These are phyloP conservation scores for Sclerotinia trifoliorum DNA, from an alignment of 2,329 filamentous ascomycete species.

Conservation along the genomic window DNA sequence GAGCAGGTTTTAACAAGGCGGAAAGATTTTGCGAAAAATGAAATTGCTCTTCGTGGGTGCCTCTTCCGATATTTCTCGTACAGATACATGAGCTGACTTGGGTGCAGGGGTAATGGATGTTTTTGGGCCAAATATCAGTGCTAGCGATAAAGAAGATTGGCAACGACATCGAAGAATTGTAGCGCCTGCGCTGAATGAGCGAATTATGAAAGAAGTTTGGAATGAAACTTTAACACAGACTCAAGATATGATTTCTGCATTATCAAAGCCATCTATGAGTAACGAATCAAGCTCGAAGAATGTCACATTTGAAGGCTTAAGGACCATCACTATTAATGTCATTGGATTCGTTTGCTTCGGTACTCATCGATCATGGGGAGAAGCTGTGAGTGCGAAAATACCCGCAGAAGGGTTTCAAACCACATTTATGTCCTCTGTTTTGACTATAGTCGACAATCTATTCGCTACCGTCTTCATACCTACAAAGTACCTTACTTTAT, in stretches of 20 bases:
- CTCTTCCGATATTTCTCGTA: background rate
- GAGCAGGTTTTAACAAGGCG: slow-evolving; percentile 22
- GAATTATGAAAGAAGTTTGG: slow-evolving; percentile 43
- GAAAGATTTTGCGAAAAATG: slow-evolving; percentile 22
- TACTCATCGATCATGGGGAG: slow-evolving; percentile 23
- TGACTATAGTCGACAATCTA: background rate
- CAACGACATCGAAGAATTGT: slow-evolving; percentile 44
- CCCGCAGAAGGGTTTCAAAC: slow-evolving; percentile 27
- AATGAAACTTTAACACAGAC: slow-evolving; percentile 40
- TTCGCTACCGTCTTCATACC: slow-evolving; percentile 15
- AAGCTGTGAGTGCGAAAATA: slow-evolving; percentile 26
- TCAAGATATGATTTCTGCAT: slow-evolving; percentile 35
- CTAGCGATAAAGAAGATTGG: slow-evolving; percentile 42
- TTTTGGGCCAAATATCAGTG: slow-evolving; percentile 3
- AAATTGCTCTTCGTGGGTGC: slow-evolving; percentile 19
- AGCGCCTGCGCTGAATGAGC: slow-evolving; percentile 45
- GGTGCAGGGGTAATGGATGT: slow-evolving; percentile 5
- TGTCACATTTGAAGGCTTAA: slow-evolving; percentile 37
- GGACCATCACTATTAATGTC: slow-evolving; percentile 49
- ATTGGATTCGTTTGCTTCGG: slow-evolving; percentile 53
- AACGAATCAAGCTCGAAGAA: slow-evolving; percentile 39
- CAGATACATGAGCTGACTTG: background rate
- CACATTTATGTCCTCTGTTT: slow-evolving; percentile 23
- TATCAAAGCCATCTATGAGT: slow-evolving; percentile 34
- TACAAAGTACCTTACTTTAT: background rate